Conservation (phyloP, 1,139 yeast species). For the Nakaseomyces delphensis region DNA sequence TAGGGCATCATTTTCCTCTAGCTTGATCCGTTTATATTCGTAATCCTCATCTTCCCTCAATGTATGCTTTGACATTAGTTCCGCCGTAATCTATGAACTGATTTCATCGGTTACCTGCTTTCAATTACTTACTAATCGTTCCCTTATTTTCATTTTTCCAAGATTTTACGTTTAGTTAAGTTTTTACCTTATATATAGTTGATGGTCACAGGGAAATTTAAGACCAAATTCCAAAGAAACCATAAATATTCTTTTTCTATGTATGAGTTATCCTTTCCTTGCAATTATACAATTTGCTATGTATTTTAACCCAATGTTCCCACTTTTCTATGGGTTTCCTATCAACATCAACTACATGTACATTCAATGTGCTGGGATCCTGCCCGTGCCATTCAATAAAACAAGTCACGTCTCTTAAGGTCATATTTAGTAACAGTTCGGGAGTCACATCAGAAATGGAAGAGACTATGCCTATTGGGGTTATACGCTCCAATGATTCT, state of each 20-base stretch:
- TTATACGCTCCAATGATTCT: conserved; percentile 8
- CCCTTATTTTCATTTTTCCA: too few species aligned
- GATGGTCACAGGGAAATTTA: too few species aligned
- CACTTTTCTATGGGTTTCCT: conserved; percentile 22
- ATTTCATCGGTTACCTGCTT: too few species aligned
- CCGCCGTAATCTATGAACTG: too few species aligned
- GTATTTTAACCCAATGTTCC: conserved; percentile 22
- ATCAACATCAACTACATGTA: conserved; percentile 27
- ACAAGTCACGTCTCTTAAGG: conserved; percentile 29
- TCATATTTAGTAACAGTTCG: conserved; percentile 20
- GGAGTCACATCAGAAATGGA: conserved; percentile 11
- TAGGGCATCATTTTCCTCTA: conserved; percentile 5
- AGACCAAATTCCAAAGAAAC: too few species aligned
- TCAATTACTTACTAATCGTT: too few species aligned
- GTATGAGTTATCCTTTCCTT: background rate
- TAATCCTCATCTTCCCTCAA: background rate
- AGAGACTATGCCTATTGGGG: conserved; percentile 1
- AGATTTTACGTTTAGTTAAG: conserved; percentile 11
- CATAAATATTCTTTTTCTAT: background rate
- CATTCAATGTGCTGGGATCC: conserved; percentile 8
- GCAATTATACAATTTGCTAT: conserved; percentile 7
- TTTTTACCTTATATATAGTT: too few species aligned
- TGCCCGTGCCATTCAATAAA: conserved; percentile 21
- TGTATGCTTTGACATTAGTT: conserved; percentile 10
- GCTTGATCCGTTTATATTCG: background rate